Conservation (phyloP, 768 basidiomycete species). For the Termitomyces eurrhizus region DNA sequence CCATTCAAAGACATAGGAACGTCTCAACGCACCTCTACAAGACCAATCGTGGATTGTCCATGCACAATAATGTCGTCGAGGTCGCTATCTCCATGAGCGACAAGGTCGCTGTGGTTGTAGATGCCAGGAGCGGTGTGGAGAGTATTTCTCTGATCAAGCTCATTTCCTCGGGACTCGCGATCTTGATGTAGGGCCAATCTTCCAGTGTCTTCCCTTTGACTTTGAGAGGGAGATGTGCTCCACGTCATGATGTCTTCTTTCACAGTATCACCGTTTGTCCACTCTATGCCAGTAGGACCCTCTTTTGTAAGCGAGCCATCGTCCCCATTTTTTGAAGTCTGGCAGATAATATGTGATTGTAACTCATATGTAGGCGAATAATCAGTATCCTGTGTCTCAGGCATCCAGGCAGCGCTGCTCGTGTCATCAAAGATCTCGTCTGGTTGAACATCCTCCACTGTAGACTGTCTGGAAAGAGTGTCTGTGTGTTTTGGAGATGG, state of each 20-base stretch:
- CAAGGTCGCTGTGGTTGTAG: slow-evolving; percentile 29
- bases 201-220: slow-evolving; percentile 42
- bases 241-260: slow-evolving; percentile 74
- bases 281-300: slow-evolving; percentile 52
- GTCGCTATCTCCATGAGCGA: slow-evolving; percentile 27
- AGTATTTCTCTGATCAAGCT: slow-evolving; percentile 10
- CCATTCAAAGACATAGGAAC: neutral
- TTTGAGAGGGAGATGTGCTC: slow-evolving; percentile 65
- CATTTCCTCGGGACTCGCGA: slow-evolving; percentile 8
- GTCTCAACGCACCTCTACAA: slow-evolving; percentile 38
- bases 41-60: slow-evolving; percentile 32
- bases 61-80: slow-evolving; percentile 40
- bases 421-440: slow-evolving; percentile 48
- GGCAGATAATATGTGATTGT: slow-evolving; percentile 29
- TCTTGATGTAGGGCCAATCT: slow-evolving; percentile 20
- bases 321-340: slow-evolving; percentile 46
- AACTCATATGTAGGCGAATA: slow-evolving; percentile 34
- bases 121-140: slow-evolving; percentile 32
- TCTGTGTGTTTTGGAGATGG: slow-evolving; percentile 24
- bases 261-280: slow-evolving; percentile 53
- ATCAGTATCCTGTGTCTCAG: slow-evolving; percentile 58
- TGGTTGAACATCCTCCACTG: slow-evolving; percentile 48
- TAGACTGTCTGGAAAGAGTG: slow-evolving; percentile 48
- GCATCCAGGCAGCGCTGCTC: slow-evolving; percentile 49
- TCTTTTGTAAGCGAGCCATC: slow-evolving; percentile 79